phyloP scores from a whole-genome alignment of 1,139 yeast genomes.

The Scheffersomyces insectosa region DNA sequence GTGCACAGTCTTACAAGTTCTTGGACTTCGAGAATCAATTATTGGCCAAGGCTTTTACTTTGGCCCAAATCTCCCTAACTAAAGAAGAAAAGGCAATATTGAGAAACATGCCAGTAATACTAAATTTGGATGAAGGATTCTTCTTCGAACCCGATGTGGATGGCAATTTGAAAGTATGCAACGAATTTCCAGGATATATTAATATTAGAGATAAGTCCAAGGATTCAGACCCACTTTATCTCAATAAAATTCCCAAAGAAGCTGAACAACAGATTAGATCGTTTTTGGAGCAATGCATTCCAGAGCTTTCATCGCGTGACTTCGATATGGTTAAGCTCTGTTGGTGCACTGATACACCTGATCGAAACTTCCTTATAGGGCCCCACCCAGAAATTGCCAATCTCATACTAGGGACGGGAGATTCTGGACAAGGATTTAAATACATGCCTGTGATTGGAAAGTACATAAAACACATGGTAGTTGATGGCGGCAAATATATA shows the following conservation, averaged over 20 bases:
- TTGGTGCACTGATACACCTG: slow-evolving; percentile 50
- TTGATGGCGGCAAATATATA: slow-evolving; percentile 14
- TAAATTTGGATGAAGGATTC: slow-evolving; percentile 48
- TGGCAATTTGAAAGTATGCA: slow-evolving; percentile 20
- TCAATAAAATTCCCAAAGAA: slow-evolving; percentile 19
- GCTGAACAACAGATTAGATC: slow-evolving; percentile 23
- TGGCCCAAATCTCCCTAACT: slow-evolving; percentile 39
- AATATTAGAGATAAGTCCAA: slow-evolving; percentile 18
- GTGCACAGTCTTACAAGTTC: slow-evolving; percentile 36
- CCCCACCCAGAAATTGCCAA: slow-evolving; percentile 29
- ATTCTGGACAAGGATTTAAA: slow-evolving; percentile 47
- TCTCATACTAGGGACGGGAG: slow-evolving; percentile 43
- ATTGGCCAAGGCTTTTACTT: slow-evolving; percentile 37
- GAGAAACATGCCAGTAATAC: slow-evolving; percentile 39
- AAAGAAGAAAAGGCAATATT: slow-evolving; percentile 31
- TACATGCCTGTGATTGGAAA: slow-evolving; percentile 44
- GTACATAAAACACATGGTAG: slow-evolving; percentile 26
- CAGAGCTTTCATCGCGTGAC: slow-evolving; percentile 36
- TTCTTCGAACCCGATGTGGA: slow-evolving; percentile 39
- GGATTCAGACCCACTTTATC: slow-evolving; percentile 37
- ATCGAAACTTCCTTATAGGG: slow-evolving; percentile 44
- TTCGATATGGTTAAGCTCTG: slow-evolving; percentile 39
- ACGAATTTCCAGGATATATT: slow-evolving; percentile 38
- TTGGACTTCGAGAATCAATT: slow-evolving; percentile 33
- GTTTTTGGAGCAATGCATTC: slow-evolving; percentile 28